phyloP scores from a whole-genome alignment of 768 basidiomycete genomes.

The Tulasnella sp. region DNA sequence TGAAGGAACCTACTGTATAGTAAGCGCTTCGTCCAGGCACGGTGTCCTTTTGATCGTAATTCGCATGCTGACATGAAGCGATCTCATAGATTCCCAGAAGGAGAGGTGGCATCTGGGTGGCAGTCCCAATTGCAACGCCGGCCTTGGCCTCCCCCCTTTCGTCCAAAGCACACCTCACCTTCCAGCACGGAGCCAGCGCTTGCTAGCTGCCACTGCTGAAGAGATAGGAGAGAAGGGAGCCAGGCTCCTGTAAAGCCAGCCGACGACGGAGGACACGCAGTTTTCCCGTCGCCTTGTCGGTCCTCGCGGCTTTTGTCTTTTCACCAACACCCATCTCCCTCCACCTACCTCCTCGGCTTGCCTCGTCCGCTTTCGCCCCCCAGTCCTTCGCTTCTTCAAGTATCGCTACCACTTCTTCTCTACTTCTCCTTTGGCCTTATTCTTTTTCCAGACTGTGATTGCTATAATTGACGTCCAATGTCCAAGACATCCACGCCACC shows the following conservation, averaged over 20 bases:
- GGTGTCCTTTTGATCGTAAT: background rate
- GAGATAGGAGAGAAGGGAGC: background rate
- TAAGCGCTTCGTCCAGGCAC: background rate
- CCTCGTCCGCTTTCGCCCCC: background rate
- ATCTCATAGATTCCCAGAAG: background rate
- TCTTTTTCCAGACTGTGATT: background rate
- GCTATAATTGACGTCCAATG: slow-evolving; percentile 18
- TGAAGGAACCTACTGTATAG: background rate
- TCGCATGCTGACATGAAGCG: background rate
- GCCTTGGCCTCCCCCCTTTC: background rate
- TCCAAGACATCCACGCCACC: slow-evolving; percentile 29
- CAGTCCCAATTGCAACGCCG: background rate
- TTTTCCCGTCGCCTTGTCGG: slow-evolving; percentile 12
- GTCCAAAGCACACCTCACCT: background rate
- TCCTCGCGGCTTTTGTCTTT: slow-evolving; percentile 15
- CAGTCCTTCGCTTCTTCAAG: background rate
- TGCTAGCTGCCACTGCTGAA: background rate
- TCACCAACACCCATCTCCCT: slow-evolving; percentile 7
- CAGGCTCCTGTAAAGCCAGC: background rate
- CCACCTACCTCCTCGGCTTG: background rate
- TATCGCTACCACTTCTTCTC: background rate
- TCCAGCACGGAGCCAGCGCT: background rate
- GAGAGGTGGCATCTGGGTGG: background rate
- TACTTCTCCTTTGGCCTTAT: background rate
- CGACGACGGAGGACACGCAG: background rate